Conservation (phyloP, 1,284 basidiomycete genomes). For the Cryptococcus sp. region DNA sequence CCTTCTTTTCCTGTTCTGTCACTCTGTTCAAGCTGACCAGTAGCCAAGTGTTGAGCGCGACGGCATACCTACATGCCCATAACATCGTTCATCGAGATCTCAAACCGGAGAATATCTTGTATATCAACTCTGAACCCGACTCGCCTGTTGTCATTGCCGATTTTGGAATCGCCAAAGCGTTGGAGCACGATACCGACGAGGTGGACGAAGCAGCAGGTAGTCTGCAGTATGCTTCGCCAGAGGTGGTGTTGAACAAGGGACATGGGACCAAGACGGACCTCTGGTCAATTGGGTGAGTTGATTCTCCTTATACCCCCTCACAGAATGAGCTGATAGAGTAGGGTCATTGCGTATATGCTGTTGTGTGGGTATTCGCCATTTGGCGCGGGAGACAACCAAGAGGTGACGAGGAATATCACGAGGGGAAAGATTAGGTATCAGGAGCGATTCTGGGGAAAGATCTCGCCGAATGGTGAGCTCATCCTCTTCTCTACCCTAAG, state of each 20-base stretch:
- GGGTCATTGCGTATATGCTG: conserved; percentile 87
- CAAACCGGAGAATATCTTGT: conserved; percentile 94
- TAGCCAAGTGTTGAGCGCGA: conserved; percentile 62
- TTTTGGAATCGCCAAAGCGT: conserved; percentile 92
- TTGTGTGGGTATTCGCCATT: conserved; percentile 93
- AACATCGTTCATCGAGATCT: conserved; percentile 89
- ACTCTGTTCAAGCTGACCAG: background rate
- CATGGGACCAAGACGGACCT: conserved; percentile 90
- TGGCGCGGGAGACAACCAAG: conserved; percentile 70
- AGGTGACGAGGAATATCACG: conserved; percentile 74
- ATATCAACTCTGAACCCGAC: conserved; percentile 64
- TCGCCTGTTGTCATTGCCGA: conserved; percentile 88
- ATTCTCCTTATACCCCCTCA: background rate
- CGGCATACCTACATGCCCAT: conserved; percentile 75
- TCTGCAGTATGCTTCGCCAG: conserved; percentile 90
- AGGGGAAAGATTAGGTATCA: conserved; percentile 82
- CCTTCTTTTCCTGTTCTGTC: background rate
- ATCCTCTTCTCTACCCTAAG: background rate
- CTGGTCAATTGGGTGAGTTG: conserved; percentile 81
- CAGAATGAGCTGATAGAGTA: conserved; percentile 32
- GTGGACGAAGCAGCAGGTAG: conserved; percentile 78
- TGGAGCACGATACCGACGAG: conserved; percentile 70
- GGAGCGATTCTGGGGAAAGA: conserved; percentile 88
- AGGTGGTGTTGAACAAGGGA: conserved; percentile 74
- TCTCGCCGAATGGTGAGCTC: conserved; percentile 61